Conservation (phyloP, 768 basidiomycete species). For the Suillus weaverae region DNA sequence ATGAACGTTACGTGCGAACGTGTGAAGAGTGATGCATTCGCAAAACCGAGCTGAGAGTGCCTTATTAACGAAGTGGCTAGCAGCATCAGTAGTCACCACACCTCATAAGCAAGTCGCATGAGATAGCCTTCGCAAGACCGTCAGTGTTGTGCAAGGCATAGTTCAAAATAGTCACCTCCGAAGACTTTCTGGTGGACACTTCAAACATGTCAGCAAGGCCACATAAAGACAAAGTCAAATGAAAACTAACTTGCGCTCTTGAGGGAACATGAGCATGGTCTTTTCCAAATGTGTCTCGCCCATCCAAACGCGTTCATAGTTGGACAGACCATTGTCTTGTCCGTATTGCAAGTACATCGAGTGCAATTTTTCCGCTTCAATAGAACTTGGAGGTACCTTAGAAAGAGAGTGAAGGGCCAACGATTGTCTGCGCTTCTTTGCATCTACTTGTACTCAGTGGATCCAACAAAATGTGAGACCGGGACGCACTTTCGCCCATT, state of each 20-base stretch:
- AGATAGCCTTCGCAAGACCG: conserved; percentile 38
- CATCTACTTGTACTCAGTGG: conserved; percentile 38
- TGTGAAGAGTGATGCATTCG: conserved; percentile 70
- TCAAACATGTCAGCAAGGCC: conserved; percentile 2
- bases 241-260: conserved; percentile 70
- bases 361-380: conserved; percentile 70
- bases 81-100: conserved; percentile 22
- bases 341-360: conserved; percentile 64
- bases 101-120: conserved; percentile 74
- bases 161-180: conserved; percentile 49
- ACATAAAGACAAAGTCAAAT: not conserved
- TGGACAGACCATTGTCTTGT: conserved; percentile 32
- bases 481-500: conserved; percentile 66
- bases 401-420: conserved; percentile 59
- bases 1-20: conserved; percentile 67
- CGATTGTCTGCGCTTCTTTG: conserved; percentile 58
- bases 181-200: conserved; percentile 85
- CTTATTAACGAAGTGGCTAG: not conserved
- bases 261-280: conserved; percentile 80
- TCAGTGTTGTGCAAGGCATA: not conserved
- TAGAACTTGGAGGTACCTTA: conserved; percentile 70
- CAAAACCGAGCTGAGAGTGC: conserved; percentile 60
- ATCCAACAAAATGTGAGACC: not conserved
- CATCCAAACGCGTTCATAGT: conserved; percentile 65
- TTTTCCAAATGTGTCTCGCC: conserved; percentile 69